Evolutionary conservation across 2,329 filamentous ascomycete genomes (phyloP).

Genomic region (Beauveria pseudobassiana): DNA sequence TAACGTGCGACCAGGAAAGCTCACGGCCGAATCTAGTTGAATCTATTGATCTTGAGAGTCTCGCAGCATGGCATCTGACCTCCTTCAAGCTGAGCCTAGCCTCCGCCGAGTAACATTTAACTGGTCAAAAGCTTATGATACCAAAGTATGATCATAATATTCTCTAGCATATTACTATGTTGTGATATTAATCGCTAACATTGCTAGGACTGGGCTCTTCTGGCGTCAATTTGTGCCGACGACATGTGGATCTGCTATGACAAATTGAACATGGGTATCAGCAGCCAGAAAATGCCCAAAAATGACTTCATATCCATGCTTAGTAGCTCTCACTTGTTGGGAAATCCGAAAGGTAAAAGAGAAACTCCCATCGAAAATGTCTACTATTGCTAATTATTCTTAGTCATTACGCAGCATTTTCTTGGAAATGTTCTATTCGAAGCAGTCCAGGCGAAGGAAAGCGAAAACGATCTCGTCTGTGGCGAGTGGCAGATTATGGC

Average conservation of each 20-base stretch:
- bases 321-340: background rate
- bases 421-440: background rate
- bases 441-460: background rate
- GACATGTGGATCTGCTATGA: background rate
- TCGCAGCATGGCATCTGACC: background rate
- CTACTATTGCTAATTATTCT: background rate
- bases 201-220: background rate
- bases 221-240: background rate
- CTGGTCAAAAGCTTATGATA: background rate
- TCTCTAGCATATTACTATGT: background rate
- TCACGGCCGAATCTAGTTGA: background rate
- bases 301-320: background rate
- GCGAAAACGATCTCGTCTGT: background rate
- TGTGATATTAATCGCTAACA: background rate
- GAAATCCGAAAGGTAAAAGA: background rate
- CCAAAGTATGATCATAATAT: background rate
- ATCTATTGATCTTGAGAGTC: background rate
- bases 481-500: background rate
- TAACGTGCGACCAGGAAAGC: background rate
- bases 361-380: background rate
- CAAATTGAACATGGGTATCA: background rate
- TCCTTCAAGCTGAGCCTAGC: background rate
- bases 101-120: background rate
- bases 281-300: background rate
- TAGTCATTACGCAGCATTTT: background rate